Conservation (phyloP, 345 rosid species). For the Eucalyptus pauciflora region DNA sequence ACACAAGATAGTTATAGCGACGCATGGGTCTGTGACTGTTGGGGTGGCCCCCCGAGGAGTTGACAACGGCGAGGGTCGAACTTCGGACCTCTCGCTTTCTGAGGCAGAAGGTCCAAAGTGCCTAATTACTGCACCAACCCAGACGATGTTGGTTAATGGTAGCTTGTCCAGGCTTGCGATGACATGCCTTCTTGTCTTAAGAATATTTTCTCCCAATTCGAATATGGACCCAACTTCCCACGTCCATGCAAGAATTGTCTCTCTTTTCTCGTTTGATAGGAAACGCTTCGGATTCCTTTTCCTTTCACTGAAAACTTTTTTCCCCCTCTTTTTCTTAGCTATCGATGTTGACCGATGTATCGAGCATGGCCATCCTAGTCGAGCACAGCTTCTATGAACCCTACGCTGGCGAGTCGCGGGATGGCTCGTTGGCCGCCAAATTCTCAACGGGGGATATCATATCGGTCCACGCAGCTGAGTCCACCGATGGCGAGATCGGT, state of each 20-base stretch:
- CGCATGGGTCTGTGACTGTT: not conserved
- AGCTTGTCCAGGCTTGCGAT: not conserved
- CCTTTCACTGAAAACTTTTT: not conserved
- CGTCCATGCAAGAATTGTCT: not conserved
- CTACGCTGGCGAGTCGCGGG: constrained; percentile 43
- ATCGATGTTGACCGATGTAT: constrained; percentile 14
- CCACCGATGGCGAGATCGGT: not conserved
- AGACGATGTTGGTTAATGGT: not conserved
- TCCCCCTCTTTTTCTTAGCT: constrained; percentile 5
- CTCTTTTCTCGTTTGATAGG: not conserved
- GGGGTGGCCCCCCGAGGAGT: not conserved
- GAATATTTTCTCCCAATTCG: not conserved
- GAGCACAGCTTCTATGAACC: constrained; percentile 36
- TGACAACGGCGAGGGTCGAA: not conserved
- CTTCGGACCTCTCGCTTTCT: not conserved
- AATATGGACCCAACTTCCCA: not conserved
- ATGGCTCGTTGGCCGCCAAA: constrained; percentile 21
- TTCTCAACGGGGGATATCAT: constrained; percentile 35
- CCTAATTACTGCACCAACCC: not conserved
- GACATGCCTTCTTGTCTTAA: not conserved
- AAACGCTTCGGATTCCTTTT: not conserved
- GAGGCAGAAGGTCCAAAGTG: not conserved
- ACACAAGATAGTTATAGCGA: not conserved
- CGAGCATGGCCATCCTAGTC: constrained; percentile 27
- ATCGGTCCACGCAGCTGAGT: constrained; percentile 2